Evolutionary conservation across 352 stramenopile genomes (phyloP).

Genomic region (Phytophthora citrophthora): DNA sequence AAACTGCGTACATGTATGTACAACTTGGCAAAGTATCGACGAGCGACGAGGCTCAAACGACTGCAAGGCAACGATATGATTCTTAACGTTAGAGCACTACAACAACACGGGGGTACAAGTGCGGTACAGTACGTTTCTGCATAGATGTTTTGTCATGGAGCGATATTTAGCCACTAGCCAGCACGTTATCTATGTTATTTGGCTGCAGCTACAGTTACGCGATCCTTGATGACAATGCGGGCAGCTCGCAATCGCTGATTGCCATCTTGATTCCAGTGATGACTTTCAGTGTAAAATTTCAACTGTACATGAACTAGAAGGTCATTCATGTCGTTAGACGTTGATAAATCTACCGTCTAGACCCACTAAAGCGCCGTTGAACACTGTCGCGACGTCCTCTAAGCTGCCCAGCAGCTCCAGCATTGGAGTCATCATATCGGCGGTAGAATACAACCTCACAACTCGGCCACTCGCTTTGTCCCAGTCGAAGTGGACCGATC

Average conservation of each 20-base stretch:
- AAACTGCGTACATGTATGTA: too few relatives aligned
- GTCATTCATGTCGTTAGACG: neutral
- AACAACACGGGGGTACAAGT: neutral
- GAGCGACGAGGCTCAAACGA: neutral
- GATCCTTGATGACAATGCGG: neutral
- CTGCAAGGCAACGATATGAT: neutral
- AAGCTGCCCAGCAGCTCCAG: conserved; percentile 5
- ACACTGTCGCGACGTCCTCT: neutral
- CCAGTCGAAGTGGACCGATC: conserved; percentile 10
- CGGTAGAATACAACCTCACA: neutral
- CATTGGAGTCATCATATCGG: conserved; percentile 8
- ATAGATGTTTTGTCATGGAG: conserved; percentile 1
- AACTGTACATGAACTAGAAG: too few relatives aligned
- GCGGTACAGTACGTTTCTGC: neutral
- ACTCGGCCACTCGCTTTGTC: neutral
- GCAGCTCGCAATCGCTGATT: conserved; percentile 1
- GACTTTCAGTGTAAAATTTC: too few relatives aligned
- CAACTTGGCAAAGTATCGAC: neutral
- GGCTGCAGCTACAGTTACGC: neutral
- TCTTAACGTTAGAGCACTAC: neutral
- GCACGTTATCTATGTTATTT: conserved; percentile 12
- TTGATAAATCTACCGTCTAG: neutral
- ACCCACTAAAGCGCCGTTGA: neutral
- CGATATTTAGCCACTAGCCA: neutral
- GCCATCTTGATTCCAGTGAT: neutral